phyloP scores from a whole-genome alignment of 1,139 yeast species.

The Blastobotrys buckinghamii region DNA sequence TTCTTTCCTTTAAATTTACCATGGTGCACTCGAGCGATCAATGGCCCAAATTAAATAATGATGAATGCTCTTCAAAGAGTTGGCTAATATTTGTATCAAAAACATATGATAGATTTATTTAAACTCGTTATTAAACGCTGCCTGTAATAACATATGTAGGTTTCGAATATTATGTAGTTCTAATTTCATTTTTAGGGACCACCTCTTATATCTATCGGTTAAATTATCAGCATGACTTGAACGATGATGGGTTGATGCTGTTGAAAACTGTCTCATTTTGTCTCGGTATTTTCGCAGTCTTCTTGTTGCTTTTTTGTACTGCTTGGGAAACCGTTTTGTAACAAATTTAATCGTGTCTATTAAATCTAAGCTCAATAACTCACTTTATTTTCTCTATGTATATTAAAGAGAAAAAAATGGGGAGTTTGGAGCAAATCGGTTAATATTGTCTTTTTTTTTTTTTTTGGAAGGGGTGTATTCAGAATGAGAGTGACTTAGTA shows the following conservation, averaged over 20 bases:
- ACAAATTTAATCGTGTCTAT: slow-evolving; percentile 1
- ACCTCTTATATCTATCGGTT: too few species aligned
- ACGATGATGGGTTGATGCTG: neutral
- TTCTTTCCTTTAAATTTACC: too few species aligned
- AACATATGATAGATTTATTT: neutral
- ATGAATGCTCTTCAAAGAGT: too few species aligned
- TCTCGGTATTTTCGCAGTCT: neutral
- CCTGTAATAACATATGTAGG: neutral
- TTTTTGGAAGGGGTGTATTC: too few species aligned
- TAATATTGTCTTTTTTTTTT: neutral
- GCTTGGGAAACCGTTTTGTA: neutral
- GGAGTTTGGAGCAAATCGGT: neutral
- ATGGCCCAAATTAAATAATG: too few species aligned
- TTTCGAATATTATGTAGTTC: neutral
- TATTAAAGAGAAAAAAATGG: too few species aligned
- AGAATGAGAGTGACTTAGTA: too few species aligned
- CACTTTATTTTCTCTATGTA: too few species aligned
- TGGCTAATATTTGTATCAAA: neutral
- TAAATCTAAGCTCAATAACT: too few species aligned
- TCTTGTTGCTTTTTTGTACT: neutral
- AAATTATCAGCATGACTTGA: too few species aligned
- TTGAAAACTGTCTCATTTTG: neutral
- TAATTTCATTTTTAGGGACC: neutral
- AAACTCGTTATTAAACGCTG: slow-evolving; percentile 1
- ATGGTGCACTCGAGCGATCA: too few species aligned